These are phyloP conservation scores for Borealophlyctis nickersoniae DNA, from an alignment of 192 early-diverging fungal species.

Conservation along the genomic window DNA sequence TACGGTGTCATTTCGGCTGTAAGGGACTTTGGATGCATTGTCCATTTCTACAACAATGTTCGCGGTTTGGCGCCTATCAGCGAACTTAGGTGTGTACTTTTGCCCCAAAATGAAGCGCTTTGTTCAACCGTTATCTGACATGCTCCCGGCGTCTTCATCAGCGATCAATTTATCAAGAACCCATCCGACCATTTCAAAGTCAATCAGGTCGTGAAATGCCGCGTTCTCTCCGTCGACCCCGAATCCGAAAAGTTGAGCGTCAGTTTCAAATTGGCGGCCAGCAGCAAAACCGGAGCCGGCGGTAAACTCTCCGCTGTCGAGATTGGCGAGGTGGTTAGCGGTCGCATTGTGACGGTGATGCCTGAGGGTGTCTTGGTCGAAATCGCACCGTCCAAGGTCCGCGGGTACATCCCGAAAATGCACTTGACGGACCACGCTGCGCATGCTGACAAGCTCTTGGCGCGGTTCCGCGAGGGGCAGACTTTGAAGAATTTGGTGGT, in stretches of 20 bases:
- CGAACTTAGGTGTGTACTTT: slow-evolving; percentile 60
- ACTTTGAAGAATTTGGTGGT: slow-evolving; percentile 59
- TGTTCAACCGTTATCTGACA: background rate
- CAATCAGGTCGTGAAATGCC: slow-evolving; percentile 72
- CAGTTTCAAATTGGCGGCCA: slow-evolving; percentile 55
- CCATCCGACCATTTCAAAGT: slow-evolving; percentile 66
- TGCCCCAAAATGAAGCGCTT: background rate
- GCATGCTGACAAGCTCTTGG: slow-evolving; percentile 38
- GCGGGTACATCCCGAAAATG: slow-evolving; percentile 49
- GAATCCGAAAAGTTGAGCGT: slow-evolving; percentile 60
- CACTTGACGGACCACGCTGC: slow-evolving; percentile 68
- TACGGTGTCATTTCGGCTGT: slow-evolving; percentile 65
- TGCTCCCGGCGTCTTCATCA: background rate
- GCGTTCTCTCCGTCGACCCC: slow-evolving; percentile 59
- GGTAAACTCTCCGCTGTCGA: slow-evolving; percentile 36
- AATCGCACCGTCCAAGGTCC: slow-evolving; percentile 54
- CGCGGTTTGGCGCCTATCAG: slow-evolving; percentile 65
- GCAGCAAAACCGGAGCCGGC: slow-evolving; percentile 28
- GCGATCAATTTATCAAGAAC: slow-evolving; percentile 44
- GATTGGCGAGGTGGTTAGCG: slow-evolving; percentile 48
- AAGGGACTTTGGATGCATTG: slow-evolving; percentile 63
- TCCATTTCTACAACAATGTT: slow-evolving; percentile 76
- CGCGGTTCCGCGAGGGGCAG: slow-evolving; percentile 25
- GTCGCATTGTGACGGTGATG: slow-evolving; percentile 53
- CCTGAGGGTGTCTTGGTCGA: slow-evolving; percentile 49